Evolutionary conservation across 306 rosid species (phyloP), one percentile per base, ranked within the genome.

Genomic region (Sechiopsis laciniata): DNA sequence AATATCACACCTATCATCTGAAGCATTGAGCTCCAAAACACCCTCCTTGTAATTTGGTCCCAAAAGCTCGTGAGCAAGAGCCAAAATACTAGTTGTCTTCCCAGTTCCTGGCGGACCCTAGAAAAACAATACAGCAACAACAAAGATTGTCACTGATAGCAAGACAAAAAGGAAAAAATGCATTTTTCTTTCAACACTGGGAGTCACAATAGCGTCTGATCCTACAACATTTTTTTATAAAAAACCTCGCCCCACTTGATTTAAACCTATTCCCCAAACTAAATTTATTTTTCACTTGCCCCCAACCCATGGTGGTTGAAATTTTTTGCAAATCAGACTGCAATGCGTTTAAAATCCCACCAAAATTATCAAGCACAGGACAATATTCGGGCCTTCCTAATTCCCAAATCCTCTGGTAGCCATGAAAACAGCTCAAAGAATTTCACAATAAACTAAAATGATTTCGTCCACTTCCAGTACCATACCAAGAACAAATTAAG

Each of bases 21-120:
- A 93, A 13, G 98, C 98, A 74, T 93, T 93, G 7, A 93, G 85
- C 81, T 93, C 98, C 15, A 88, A 84, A 80, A 93, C 98, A 52
- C 89, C 98, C 83, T 94, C 98, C 80, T 83, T 94, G 66, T 76
- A 94, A 78, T 85, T 89, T 10, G 89, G 87, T 12, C 98, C 97
- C 42, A 90, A 82, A 21, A 94, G 97, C 76, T 94, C 97, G n/a
- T 90, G 94, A 0, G 97, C 87, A 46, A 90, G 94, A 51, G 98
- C 98, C 6, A 94, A 84, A n/a, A 94, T 86, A 55, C 98, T 94
- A 0, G 98, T 94, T 54, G 98, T 90, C 82, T 94, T 90, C 7
- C 97, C 98, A 37, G 90, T 94, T 64, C 98, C 98, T 15, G 98
- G 97, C 78, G 97, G 98, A 73, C 98, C 98, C 98, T 94, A 72